Conservation (phyloP, 2,329 filamentous ascomycete genomes). For the Aspergillus sp. region DNA sequence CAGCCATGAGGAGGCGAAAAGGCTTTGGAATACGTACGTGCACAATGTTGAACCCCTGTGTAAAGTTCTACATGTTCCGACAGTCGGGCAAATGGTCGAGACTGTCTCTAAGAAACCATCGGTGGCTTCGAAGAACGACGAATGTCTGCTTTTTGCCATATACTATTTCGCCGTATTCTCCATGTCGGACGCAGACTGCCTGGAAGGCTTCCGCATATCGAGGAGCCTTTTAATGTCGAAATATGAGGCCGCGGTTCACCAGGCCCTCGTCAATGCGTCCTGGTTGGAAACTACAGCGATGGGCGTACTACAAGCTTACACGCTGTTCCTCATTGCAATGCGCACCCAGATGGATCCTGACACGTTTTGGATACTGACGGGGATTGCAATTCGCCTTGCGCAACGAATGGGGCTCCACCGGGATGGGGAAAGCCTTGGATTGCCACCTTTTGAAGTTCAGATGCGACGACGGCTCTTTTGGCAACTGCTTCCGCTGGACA, state of each 20-base stretch:
- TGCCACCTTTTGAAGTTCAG: slow-evolving; percentile 49
- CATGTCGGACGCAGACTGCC: slow-evolving; percentile 14
- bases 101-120: slow-evolving; percentile 52
- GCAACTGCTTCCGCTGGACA: slow-evolving; percentile 24
- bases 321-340: slow-evolving; percentile 24
- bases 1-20: slow-evolving; percentile 50
- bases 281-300: slow-evolving; percentile 17
- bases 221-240: slow-evolving; percentile 3
- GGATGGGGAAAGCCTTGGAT: slow-evolving; percentile 44
- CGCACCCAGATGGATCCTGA: slow-evolving; percentile 43
- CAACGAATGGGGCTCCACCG: slow-evolving; percentile 50
- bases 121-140: slow-evolving; percentile 26
- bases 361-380: slow-evolving; percentile 52
- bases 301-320: slow-evolving; percentile 15
- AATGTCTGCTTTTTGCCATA: slow-evolving; percentile 36
- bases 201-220: neutral
- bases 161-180: slow-evolving; percentile 21
- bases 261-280: slow-evolving; percentile 18
- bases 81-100: slow-evolving; percentile 64
- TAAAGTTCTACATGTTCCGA: slow-evolving; percentile 71
- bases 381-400: slow-evolving; percentile 45
- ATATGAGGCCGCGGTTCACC: slow-evolving; percentile 8
- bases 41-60: slow-evolving; percentile 73
- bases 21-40: slow-evolving; percentile 72
- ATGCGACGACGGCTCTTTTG: slow-evolving; percentile 28